Conservation (phyloP, 306 rosid species). For the Quercus gilva region DNA sequence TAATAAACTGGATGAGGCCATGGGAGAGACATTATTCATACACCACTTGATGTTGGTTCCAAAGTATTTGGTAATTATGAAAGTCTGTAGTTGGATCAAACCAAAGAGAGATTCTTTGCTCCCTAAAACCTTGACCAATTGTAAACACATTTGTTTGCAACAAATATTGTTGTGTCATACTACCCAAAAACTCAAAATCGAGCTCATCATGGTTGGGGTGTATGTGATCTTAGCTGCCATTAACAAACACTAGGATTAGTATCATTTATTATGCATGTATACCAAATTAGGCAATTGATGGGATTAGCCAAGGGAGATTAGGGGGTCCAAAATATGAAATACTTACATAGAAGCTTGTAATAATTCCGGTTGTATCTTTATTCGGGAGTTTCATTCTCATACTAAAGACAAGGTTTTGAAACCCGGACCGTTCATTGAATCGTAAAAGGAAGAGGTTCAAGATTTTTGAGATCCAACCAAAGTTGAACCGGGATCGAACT, state of each 20-base stretch:
- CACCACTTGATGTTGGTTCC: slow-evolving; percentile 28
- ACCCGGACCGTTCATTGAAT: too few species aligned
- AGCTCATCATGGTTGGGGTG: slow-evolving; percentile 7
- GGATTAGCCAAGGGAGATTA: too few species aligned
- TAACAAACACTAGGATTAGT: too few species aligned
- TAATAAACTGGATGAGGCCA: neutral
- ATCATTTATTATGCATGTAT: too few species aligned
- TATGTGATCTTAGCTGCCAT: slow-evolving; percentile 20
- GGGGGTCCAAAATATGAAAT: too few species aligned
- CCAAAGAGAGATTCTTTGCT: slow-evolving; percentile 21
- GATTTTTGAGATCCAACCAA: too few species aligned
- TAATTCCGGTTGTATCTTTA: neutral
- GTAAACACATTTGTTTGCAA: slow-evolving; percentile 24
- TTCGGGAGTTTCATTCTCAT: neutral
- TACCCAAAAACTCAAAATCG: slow-evolving; percentile 38
- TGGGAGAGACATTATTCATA: neutral
- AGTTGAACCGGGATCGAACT: too few species aligned
- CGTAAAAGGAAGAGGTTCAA: too few species aligned
- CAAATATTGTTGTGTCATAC: neutral
- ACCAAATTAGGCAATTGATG: too few species aligned
- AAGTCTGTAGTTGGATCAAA: slow-evolving; percentile 25
- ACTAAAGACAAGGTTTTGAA: too few species aligned
- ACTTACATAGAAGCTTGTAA: neutral
- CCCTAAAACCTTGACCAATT: slow-evolving; percentile 11
- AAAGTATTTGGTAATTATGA: slow-evolving; percentile 22